phyloP scores from a whole-genome alignment of 2,329 filamentous ascomycete genomes.

The Beauveria sp. region DNA sequence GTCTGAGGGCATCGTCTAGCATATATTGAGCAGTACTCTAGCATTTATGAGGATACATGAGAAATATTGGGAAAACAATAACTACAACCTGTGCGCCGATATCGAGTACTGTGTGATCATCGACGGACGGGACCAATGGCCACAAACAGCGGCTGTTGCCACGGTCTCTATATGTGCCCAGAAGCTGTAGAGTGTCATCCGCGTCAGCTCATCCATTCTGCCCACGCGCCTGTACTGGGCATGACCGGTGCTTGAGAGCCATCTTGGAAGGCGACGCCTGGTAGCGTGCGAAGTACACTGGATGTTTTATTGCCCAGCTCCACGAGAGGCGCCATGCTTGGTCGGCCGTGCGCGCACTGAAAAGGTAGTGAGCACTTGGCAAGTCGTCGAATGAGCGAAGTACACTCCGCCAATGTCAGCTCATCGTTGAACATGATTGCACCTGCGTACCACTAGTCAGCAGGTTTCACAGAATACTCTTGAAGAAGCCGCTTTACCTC shows the following conservation, averaged over 20 bases:
- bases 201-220: slow-evolving; percentile 15
- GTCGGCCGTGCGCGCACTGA: slow-evolving; percentile 73
- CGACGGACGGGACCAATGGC: neutral
- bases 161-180: neutral
- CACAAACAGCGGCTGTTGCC: too few species aligned
- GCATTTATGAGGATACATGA: neutral
- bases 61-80: too few species aligned
- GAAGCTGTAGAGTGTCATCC: neutral
- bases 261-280: neutral
- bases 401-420: slow-evolving; percentile 51
- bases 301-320: slow-evolving; percentile 32
- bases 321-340: slow-evolving; percentile 56
- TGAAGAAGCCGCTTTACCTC: slow-evolving; percentile 41
- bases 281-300: neutral
- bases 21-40: neutral
- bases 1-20: neutral
- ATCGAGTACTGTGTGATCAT: too few species aligned
- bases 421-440: slow-evolving; percentile 83
- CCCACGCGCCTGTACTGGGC: slow-evolving; percentile 15
- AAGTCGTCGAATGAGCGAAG: slow-evolving; percentile 47
- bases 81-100: too few species aligned
- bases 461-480: neutral
- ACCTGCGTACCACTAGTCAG: slow-evolving; percentile 23
- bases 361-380: slow-evolving; percentile 64
- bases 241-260: neutral